These are phyloP conservation scores for Aechmea fasciata DNA, from an alignment of 176 grass and related monocot genomes.

Conservation along the genomic window DNA sequence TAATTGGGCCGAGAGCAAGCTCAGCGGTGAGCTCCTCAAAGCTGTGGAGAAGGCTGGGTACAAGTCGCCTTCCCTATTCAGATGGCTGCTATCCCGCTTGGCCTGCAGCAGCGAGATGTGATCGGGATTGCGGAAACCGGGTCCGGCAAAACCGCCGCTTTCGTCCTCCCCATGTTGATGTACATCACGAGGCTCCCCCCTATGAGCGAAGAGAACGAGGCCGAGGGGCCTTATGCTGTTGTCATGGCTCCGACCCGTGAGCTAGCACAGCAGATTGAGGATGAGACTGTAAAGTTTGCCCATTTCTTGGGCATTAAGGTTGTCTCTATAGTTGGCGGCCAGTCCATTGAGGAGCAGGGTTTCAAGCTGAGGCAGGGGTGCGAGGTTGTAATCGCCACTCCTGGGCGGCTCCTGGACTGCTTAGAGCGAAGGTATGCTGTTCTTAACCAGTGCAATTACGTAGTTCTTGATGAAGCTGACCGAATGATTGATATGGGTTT, in stretches of 20 bases:
- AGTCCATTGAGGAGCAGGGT: constrained; percentile 96
- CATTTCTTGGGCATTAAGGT: constrained; percentile 92
- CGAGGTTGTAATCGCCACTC: constrained; percentile 92
- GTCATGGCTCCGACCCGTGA: constrained; percentile 97
- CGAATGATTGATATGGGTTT: constrained; percentile 99
- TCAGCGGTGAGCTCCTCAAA: constrained; percentile 59
- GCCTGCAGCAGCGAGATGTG: constrained; percentile 93
- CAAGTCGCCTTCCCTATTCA: constrained; percentile 84
- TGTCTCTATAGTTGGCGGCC: constrained; percentile 89
- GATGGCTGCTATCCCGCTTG: constrained; percentile 94
- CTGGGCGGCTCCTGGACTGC: constrained; percentile 90
- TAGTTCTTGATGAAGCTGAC: constrained; percentile 96
- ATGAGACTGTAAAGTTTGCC: constrained; percentile 95
- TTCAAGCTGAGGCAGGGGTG: constrained; percentile 93
- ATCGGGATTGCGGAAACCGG: constrained; percentile 95
- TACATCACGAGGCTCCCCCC: constrained; percentile 87
- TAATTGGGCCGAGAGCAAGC: constrained; percentile 77
- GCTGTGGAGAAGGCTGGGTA: constrained; percentile 84
- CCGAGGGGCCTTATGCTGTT: constrained; percentile 93
- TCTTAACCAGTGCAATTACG: constrained; percentile 97
- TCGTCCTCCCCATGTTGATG: constrained; percentile 88
- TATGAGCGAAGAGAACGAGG: constrained; percentile 89
- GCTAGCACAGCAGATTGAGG: constrained; percentile 97
- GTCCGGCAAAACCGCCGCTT: constrained; percentile 92
- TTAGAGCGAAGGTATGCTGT: constrained; percentile 92